phyloP scores from a whole-genome alignment of 2,329 filamentous ascomycete genomes.

The Knufia petricola region DNA sequence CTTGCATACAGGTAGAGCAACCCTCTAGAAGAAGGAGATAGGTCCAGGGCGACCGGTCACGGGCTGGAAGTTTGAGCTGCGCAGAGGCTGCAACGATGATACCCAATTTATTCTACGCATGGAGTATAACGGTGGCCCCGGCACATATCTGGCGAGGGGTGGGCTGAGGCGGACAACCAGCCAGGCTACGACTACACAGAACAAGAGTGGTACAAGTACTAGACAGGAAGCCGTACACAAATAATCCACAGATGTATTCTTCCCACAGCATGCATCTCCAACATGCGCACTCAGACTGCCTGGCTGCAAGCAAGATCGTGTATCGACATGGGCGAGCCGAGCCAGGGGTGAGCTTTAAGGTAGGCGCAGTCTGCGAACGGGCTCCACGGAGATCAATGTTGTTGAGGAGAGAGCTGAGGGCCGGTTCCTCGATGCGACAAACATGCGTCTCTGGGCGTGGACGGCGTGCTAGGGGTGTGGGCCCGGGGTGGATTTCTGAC shows the following conservation, averaged over 20 bases:
- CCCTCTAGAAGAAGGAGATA: background rate
- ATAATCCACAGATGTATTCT: background rate
- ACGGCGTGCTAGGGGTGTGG: too few species aligned
- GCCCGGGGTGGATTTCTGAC: too few species aligned
- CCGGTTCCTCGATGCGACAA: background rate
- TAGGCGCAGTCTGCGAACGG: background rate
- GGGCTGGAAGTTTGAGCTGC: constrained; percentile 1
- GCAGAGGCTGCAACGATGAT: background rate
- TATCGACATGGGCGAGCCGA: too few species aligned
- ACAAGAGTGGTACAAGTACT: background rate
- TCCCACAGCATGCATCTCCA: background rate
- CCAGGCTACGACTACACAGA: background rate
- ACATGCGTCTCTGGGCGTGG: background rate
- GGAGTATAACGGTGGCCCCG: background rate
- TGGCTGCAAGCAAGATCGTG: too few species aligned
- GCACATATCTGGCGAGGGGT: background rate
- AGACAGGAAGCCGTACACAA: too few species aligned
- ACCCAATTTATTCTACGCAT: background rate
- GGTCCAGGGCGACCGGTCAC: background rate
- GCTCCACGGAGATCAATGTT: background rate
- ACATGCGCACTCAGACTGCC: background rate
- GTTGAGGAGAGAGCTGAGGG: background rate
- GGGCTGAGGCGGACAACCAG: background rate
- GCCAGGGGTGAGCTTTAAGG: too few species aligned
- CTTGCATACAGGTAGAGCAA: constrained; percentile 2